Conservation (phyloP, 2,329 filamentous ascomycete species). For the Gremmenia infestans region DNA sequence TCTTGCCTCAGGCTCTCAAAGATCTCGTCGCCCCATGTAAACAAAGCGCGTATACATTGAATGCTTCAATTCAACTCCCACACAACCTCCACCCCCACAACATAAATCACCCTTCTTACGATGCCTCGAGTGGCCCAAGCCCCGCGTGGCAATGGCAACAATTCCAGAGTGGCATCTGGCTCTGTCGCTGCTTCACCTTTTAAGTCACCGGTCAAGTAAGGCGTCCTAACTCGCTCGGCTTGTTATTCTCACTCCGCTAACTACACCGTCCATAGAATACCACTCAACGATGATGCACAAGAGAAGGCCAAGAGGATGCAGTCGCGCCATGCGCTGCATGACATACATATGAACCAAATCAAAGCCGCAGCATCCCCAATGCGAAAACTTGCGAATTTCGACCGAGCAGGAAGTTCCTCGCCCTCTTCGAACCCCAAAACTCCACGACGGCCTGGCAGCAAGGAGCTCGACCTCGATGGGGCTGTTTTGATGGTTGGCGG, state of each 20-base stretch:
- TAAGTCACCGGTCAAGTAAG: conserved; percentile 34
- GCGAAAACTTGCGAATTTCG: conserved; percentile 57
- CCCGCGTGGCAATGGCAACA: conserved; percentile 37
- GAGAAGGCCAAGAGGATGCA: conserved; percentile 88
- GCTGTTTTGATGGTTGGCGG: conserved; percentile 64
- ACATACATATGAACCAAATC: conserved; percentile 88
- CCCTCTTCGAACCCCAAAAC: conserved; percentile 54
- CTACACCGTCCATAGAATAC: conserved; percentile 57
- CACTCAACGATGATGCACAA: conserved; percentile 89
- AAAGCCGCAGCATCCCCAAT: conserved; percentile 73
- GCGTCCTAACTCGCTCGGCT: not conserved
- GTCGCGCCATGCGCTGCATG: conserved; percentile 81
- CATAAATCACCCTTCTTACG: not conserved
- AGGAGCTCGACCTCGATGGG: conserved; percentile 45
- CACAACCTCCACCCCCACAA: not conserved
- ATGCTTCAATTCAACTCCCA: not conserved
- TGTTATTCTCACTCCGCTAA: conserved; percentile 2
- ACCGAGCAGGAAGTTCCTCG: conserved; percentile 52
- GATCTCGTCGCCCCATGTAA: not conserved
- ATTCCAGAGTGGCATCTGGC: conserved; percentile 36
- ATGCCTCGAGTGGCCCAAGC: conserved; percentile 54
- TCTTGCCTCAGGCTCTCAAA: too few species aligned
- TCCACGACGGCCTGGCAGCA: conserved; percentile 38
- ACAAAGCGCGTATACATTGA: conserved; percentile 16
- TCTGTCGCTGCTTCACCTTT: conserved; percentile 28